phyloP scores from a whole-genome alignment of 1,284 basidiomycete species.

The Bjerkandera adusta region DNA sequence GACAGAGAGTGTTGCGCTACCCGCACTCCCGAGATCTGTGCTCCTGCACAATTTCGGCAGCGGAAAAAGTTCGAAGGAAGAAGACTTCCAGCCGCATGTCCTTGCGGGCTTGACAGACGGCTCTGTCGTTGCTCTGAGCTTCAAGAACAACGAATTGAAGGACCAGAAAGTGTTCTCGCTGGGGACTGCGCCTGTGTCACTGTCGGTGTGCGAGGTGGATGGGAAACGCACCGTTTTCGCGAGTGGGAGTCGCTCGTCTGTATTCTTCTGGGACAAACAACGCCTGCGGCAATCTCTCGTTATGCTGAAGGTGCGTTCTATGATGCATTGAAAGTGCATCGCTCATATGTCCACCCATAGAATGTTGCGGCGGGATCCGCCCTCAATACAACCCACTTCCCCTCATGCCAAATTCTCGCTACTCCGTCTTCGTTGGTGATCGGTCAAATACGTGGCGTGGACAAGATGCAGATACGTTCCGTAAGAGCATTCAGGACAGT shows the following conservation, averaged over 20 bases:
- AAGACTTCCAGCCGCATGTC: conserved; percentile 51
- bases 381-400: conserved; percentile 47
- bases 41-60: conserved; percentile 66
- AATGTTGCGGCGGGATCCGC: conserved; percentile 55
- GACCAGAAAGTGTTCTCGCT: conserved; percentile 62
- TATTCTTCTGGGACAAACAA: conserved; percentile 68
- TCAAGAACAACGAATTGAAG: conserved; percentile 44
- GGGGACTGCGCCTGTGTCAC: conserved; percentile 65
- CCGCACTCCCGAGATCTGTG: conserved; percentile 68
- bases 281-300: conserved; percentile 70
- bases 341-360: conserved; percentile 33
- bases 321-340: neutral
- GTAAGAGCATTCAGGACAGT: conserved; percentile 41
- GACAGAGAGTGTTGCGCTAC: conserved; percentile 44
- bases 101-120: conserved; percentile 84
- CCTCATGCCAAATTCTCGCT: conserved; percentile 57
- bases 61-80: conserved; percentile 31
- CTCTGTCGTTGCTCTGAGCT: conserved; percentile 60
- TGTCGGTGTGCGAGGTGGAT: conserved; percentile 52
- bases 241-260: conserved; percentile 57
- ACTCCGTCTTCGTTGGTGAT: conserved; percentile 57
- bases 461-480: conserved; percentile 81
- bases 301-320: conserved; percentile 64
- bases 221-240: conserved; percentile 59
- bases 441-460: conserved; percentile 64